Evolutionary conservation across 352 stramenopile genomes (phyloP).

Genomic region (Globisporangium radiosum): DNA sequence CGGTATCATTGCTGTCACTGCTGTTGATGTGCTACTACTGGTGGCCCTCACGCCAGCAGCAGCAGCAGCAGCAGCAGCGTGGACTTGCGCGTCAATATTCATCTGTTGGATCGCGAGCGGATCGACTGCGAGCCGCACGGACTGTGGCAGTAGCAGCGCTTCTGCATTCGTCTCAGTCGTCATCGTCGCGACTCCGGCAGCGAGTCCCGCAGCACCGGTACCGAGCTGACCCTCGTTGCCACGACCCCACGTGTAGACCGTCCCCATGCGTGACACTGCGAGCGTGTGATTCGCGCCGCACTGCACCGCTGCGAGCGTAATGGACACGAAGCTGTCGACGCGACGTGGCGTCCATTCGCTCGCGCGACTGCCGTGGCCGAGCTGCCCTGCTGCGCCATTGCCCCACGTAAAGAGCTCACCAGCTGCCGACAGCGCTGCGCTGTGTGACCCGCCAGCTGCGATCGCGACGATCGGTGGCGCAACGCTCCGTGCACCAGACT

Average conservation of each 20-base stretch:
- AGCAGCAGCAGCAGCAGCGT: conserved; percentile 4
- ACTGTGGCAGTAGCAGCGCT: conserved; percentile 3
- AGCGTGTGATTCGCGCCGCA: conserved; percentile 47
- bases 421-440: conserved; percentile 31
- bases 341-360: conserved; percentile 61
- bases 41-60: neutral
- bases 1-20: too few species aligned
- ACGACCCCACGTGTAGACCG: conserved; percentile 56
- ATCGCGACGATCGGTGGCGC: conserved; percentile 29
- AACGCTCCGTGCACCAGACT: conserved; percentile 10
- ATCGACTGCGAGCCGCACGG: conserved; percentile 17
- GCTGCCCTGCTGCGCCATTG: conserved; percentile 44
- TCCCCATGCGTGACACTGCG: conserved; percentile 31
- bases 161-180: neutral
- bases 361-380: conserved; percentile 34
- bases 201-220: neutral
- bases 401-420: conserved; percentile 69
- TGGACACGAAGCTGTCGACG: conserved; percentile 36
- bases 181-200: too few species aligned
- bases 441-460: conserved; percentile 42
- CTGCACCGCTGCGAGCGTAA: conserved; percentile 20
- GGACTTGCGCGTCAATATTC: conserved; percentile 18
- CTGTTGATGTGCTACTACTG: too few species aligned
- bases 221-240: conserved; percentile 48
- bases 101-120: conserved; percentile 21